Conservation (phyloP, 2,329 filamentous ascomycete species). For the Neocatenulostroma microsporum region DNA sequence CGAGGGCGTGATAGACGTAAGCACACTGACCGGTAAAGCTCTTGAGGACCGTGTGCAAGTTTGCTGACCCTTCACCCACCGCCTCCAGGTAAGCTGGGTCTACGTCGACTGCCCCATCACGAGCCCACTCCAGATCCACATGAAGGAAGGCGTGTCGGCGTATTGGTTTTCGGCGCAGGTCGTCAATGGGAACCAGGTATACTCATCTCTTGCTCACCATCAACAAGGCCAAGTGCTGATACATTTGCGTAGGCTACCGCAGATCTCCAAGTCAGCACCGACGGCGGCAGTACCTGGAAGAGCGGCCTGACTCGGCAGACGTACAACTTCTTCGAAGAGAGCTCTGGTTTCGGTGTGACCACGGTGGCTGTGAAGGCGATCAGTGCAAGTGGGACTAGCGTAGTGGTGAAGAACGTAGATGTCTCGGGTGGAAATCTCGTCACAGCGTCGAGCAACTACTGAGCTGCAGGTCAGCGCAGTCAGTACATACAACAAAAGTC, state of each 20-base stretch:
- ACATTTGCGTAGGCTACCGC: too few relatives aligned
- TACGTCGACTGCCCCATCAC: slow-evolving; percentile 47
- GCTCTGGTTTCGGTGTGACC: slow-evolving; percentile 11
- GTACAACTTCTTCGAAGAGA: slow-evolving; percentile 28
- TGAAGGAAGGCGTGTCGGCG: slow-evolving; percentile 45
- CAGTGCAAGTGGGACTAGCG: slow-evolving; percentile 10
- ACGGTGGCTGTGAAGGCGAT: slow-evolving; percentile 15
- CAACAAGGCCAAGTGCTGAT: too few relatives aligned
- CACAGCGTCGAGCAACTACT: slow-evolving; percentile 18
- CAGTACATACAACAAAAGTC: too few relatives aligned
- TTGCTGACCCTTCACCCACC: too few relatives aligned
- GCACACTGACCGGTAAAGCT: too few relatives aligned
- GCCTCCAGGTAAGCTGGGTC: too few relatives aligned
- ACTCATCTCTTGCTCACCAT: too few relatives aligned
- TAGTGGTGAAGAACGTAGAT: slow-evolving; percentile 17
- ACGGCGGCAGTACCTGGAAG: slow-evolving; percentile 53
- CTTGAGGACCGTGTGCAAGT: too few relatives aligned
- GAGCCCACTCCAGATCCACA: slow-evolving; percentile 43
- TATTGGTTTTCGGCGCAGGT: slow-evolving; percentile 58
- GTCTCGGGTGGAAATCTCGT: slow-evolving; percentile 12
- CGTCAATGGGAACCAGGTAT: slow-evolving; percentile 49
- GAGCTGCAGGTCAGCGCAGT: too few relatives aligned
- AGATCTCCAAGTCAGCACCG: slow-evolving; percentile 53
- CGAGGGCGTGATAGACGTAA: slow-evolving; percentile 44
- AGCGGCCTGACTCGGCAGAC: slow-evolving; percentile 45